Evolutionary conservation across 768 basidiomycete genomes (phyloP), one percentile per base, ranked within the genome.

Genomic region (Rhodotorula taiwanensis): DNA sequence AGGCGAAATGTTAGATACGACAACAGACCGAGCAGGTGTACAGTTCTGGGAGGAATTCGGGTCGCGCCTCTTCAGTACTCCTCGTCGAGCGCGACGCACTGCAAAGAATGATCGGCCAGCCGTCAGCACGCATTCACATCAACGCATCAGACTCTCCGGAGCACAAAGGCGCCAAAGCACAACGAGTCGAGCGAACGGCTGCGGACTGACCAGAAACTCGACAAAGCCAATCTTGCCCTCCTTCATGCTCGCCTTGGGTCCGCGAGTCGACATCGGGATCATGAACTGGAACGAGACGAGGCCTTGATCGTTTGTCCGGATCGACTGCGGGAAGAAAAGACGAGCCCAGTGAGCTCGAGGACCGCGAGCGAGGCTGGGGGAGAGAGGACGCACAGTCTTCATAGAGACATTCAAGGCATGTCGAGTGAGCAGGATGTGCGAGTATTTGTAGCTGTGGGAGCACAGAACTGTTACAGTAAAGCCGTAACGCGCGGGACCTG

Each of bases 201-300:
- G 33, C 4, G 16, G 33, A 79, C 86, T 73, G 70, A 93, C 92
- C 76, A 86, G 81, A 74, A 92, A 93, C 71, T 94, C 91, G 54
- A 94, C 84, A 70, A 91, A 92, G 0, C 84, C 88, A 56, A 84
- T 79, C 53, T 80, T 36, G 69, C 23, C 69, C 34, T 72, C 74
- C 3, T 34, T 23, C n/a, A 43, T 25, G 64, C 39, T 31, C 13
- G 27, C 47, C 33, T 21, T 25, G 20, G 42, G 14, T 23, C 42
- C 42, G 4, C 52, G 44, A 7, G 25, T 33, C 27, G 36, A 42
- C 52, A 69, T 43, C 3, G 67, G 67, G 34, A 95, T 91, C 69
- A 95, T 80, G 75, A 95, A 88, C 71, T 98, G 94, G 62, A 97
- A 76, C 71, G 88, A 89, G 42, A 97, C 78, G 48, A 92, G 76